Base-by-base conservation (phyloP, 306 rosid genomes). In the Purshia tridentata region DNA sequence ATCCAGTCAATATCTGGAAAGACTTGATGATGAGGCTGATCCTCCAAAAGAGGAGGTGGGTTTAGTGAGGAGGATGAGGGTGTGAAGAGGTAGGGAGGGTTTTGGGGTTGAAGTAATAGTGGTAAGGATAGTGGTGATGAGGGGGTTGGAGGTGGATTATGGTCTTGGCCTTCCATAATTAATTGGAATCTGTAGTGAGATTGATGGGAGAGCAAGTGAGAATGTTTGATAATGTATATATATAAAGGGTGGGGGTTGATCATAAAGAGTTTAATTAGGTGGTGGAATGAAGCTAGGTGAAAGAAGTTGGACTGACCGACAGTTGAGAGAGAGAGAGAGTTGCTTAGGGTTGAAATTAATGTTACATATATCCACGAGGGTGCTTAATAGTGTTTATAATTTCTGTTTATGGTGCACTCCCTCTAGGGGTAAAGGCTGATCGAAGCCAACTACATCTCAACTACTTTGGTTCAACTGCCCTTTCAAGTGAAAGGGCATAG, bases 1-100 rank as follows among this genome's bases (percentile, higher is more conserved):
- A 76, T 79, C 98, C 98, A 93, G 12, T 93, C 96, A 41, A 87
- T 87, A 3, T 85, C 90, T 5, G 49, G 78, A 29, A 78, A 61
- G 9, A 49, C 58, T 65, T 85, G 83, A 39, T 69, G 52, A 3
- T 82, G 45, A 29, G 35, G 35, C 9, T 68, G 60, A 4, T 47
- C 45, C 22, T 47, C 86, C 68, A 72, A 42, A 77, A 76, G 71
- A 56, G 78, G 70, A 41, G 59, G 61, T 23, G 18, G 84, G 46
- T 73, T 84, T 11, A 63, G 22, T 0, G 77, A 55, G 0, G 76
- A 67, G 6, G 79, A 45, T 8, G 67, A 23, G 35, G 80, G 67
- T 0, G 87, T 75, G 77, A 87, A 82, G 72, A 80, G 70, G 62
- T 76, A 86, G 9, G 83, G 80, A 70, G 82, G 35, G 69, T 67